Evolutionary conservation across 1,284 basidiomycete genomes (phyloP).

Genomic region (Megacollybia platyphylla): DNA sequence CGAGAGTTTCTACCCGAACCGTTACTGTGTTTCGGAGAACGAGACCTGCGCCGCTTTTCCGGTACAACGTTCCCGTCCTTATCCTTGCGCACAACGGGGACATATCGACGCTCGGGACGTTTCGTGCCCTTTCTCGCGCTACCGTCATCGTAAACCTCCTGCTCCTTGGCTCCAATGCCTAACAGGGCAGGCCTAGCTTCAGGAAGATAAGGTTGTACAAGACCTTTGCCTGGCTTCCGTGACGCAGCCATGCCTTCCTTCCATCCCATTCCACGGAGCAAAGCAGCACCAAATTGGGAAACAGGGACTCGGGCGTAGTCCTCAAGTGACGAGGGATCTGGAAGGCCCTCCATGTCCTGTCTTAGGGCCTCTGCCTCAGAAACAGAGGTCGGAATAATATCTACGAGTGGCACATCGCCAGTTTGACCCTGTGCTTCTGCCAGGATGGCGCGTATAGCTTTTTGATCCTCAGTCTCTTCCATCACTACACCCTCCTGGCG

Average conservation of each 20-base stretch:
- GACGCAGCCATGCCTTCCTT: constrained; percentile 69
- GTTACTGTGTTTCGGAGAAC: constrained; percentile 11
- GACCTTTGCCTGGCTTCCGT: constrained; percentile 37
- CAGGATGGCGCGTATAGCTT: constrained; percentile 62
- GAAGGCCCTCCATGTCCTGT: constrained; percentile 70
- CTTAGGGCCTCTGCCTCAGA: constrained; percentile 73
- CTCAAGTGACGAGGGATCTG: constrained; percentile 63
- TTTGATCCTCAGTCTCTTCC: constrained; percentile 57
- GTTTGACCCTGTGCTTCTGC: constrained; percentile 31
- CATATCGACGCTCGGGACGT: constrained; percentile 57
- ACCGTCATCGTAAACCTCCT: constrained; percentile 54
- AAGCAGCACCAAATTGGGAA: constrained; percentile 85
- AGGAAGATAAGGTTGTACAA: constrained; percentile 72
- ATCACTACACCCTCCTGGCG: constrained; percentile 16
- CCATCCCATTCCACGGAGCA: constrained; percentile 97
- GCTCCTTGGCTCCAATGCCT: constrained; percentile 86
- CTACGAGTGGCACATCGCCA: constrained; percentile 23
- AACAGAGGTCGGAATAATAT: constrained; percentile 43
- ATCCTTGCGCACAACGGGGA: constrained; percentile 63
- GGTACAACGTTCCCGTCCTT: constrained; percentile 16
- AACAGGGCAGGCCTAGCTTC: constrained; percentile 70
- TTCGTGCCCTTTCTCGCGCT: constrained; percentile 32
- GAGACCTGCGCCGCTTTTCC: constrained; percentile 10
- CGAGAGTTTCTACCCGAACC: constrained; percentile 12
- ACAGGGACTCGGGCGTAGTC: constrained; percentile 91